phyloP scores from a whole-genome alignment of 441 rosid species.

The Erodium trifolium region DNA sequence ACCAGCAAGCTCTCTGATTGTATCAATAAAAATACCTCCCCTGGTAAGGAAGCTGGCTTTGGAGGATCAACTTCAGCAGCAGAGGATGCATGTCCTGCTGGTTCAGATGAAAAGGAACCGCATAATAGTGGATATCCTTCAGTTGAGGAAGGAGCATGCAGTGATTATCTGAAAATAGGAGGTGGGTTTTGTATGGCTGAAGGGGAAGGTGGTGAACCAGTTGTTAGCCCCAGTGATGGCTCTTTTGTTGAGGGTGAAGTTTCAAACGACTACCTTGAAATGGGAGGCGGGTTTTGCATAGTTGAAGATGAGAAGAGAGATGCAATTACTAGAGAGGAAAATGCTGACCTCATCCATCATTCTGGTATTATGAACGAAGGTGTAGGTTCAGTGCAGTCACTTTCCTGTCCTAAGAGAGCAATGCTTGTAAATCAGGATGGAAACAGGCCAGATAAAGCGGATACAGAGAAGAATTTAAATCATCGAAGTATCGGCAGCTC shows the following conservation, averaged over 20 bases:
- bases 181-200: conserved; percentile 52
- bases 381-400: no score
- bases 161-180: conserved; percentile 35
- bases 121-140: conserved; percentile 21
- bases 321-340: conserved; percentile 4
- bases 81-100: conserved; percentile 14
- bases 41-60: conserved; percentile 20
- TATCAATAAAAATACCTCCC: conserved; percentile 19
- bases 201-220: conserved; percentile 28
- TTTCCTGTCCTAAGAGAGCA: no score
- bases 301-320: conserved; percentile 34
- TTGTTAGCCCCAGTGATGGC: conserved; percentile 11
- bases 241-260: conserved; percentile 18
- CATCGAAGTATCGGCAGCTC: conserved; percentile 16
- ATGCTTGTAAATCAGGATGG: background rate
- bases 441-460: conserved; percentile 11
- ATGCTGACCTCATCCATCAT: conserved; percentile 16
- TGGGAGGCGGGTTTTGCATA: conserved; percentile 70
- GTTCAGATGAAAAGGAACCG: conserved; percentile 19
- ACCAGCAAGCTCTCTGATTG: conserved; percentile 18
- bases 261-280: conserved; percentile 35
- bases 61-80: conserved; percentile 17
- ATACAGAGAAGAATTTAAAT: conserved; percentile 17
- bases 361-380: background rate
- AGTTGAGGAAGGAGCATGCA: conserved; percentile 16